phyloP scores from a whole-genome alignment of 192 early-diverging fungal species.

The Phycomyces blakesleeanus region DNA sequence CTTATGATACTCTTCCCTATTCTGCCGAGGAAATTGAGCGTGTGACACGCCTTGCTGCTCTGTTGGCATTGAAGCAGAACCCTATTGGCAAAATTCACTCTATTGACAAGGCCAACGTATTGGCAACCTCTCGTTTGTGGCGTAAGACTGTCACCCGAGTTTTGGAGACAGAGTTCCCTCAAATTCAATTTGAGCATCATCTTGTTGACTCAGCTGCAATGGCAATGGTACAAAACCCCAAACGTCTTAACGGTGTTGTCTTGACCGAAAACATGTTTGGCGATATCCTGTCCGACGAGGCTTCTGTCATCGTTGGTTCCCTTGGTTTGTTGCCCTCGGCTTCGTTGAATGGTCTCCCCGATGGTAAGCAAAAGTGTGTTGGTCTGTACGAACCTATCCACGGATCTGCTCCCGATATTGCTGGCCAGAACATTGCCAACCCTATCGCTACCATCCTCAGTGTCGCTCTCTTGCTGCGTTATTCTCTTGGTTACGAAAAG shows the following conservation, averaged over 20 bases:
- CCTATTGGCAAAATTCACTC: slow-evolving; percentile 90
- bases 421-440: slow-evolving; percentile 94
- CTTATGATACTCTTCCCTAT: slow-evolving; percentile 95
- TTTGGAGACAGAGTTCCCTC: slow-evolving; percentile 84
- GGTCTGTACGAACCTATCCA: slow-evolving; percentile 99
- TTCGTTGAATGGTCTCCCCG: slow-evolving; percentile 82
- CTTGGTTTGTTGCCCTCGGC: slow-evolving; percentile 93
- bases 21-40: slow-evolving; percentile 86
- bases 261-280: slow-evolving; percentile 99
- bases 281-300: slow-evolving; percentile 95
- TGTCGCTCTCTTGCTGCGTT: slow-evolving; percentile 90
- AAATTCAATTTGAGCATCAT: slow-evolving; percentile 82
- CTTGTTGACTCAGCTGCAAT: slow-evolving; percentile 97
- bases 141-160: slow-evolving; percentile 89
- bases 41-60: slow-evolving; percentile 91
- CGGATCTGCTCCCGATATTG: slow-evolving; percentile 98
- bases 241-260: slow-evolving; percentile 88
- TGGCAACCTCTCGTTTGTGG: slow-evolving; percentile 97
- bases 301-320: slow-evolving; percentile 90
- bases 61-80: slow-evolving; percentile 70
- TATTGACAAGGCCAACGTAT: slow-evolving; percentile 98
- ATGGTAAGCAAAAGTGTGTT: slow-evolving; percentile 61
- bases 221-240: slow-evolving; percentile 92
- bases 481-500: slow-evolving; percentile 85
- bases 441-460: slow-evolving; percentile 97